A percentile compares a stretch with the other conserved stretches of the same genome.
Evolutionary conservation across 371 early-diverging fungal genomes (phyloP).

Genomic region (Mortierella polycephala): DNA sequence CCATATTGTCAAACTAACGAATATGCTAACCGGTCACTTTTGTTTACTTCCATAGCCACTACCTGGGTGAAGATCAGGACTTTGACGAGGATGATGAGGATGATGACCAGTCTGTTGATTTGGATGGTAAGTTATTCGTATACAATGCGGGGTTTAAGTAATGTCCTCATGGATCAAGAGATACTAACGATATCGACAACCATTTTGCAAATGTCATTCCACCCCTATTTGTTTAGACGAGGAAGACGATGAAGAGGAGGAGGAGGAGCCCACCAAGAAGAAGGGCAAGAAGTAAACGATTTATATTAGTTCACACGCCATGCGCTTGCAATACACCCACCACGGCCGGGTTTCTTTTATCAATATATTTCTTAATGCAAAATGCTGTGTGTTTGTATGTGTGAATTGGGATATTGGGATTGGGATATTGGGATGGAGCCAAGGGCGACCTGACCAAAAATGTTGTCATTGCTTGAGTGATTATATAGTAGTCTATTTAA

Average conservation of each 20-base stretch:
- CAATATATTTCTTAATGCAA: too few relatives aligned
- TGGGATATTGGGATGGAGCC: too few relatives aligned
- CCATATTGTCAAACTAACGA: not conserved
- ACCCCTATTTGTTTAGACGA: constrained; percentile 9
- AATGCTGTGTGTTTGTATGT: too few relatives aligned
- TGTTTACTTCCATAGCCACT: constrained; percentile 8
- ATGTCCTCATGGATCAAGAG: not conserved
- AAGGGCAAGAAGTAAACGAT: constrained; percentile 48
- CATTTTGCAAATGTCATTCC: not conserved
- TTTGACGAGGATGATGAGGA: constrained; percentile 15
- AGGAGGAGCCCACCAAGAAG: constrained; percentile 47
- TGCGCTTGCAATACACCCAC: too few relatives aligned
- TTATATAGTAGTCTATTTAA: too few relatives aligned
- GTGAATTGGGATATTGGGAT: too few relatives aligned
- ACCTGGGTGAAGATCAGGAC: constrained; percentile 21
- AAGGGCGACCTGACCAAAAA: too few relatives aligned
- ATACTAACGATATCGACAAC: not conserved
- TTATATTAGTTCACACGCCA: not conserved
- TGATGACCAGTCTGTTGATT: constrained; percentile 39
- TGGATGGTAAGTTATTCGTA: constrained; percentile 22
- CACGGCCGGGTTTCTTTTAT: too few relatives aligned
- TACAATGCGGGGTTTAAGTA: not conserved
- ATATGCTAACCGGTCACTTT: not conserved
- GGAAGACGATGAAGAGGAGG: constrained; percentile 45
- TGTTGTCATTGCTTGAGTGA: too few relatives aligned